These are phyloP conservation scores for Lindgomyces ingoldianus DNA, from an alignment of 495 filamentous ascomycete genomes.

Conservation along the genomic window DNA sequence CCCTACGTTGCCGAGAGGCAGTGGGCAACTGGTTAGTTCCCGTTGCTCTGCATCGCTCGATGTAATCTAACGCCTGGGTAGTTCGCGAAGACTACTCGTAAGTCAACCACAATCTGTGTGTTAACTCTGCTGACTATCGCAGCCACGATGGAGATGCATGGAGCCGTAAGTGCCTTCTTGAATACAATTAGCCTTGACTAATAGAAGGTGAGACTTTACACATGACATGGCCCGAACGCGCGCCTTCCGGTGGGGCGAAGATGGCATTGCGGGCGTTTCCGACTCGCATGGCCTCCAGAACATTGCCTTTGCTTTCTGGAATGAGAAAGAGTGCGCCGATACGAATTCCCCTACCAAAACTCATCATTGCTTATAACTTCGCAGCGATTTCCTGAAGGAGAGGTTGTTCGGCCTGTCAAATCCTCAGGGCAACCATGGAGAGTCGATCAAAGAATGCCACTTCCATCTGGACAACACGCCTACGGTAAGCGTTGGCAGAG, in stretches of 20 bases:
- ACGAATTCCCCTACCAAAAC: neutral
- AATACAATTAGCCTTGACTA: slow-evolving; percentile 2
- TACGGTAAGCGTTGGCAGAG: slow-evolving; percentile 43
- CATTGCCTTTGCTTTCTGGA: slow-evolving; percentile 96
- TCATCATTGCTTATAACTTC: slow-evolving; percentile 8
- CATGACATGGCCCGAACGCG: slow-evolving; percentile 88
- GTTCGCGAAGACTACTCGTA: slow-evolving; percentile 94
- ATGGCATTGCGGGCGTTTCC: slow-evolving; percentile 93
- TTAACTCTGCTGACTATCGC: slow-evolving; percentile 14
- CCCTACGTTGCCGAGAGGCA: slow-evolving; percentile 75
- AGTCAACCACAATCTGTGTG: slow-evolving; percentile 45
- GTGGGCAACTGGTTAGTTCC: slow-evolving; percentile 76
- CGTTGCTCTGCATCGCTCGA: slow-evolving; percentile 15
- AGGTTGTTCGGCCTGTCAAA: slow-evolving; percentile 92
- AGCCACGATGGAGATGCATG: slow-evolving; percentile 86
- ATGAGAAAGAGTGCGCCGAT: slow-evolving; percentile 80
- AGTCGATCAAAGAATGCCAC: slow-evolving; percentile 93
- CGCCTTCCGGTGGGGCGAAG: slow-evolving; percentile 92
- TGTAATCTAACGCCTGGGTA: slow-evolving; percentile 43
- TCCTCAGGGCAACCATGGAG: slow-evolving; percentile 93
- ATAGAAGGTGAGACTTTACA: slow-evolving; percentile 68
- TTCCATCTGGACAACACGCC: slow-evolving; percentile 96
- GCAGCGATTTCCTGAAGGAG: slow-evolving; percentile 87
- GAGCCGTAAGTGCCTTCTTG: slow-evolving; percentile 68
- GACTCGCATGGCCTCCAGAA: slow-evolving; percentile 89